A percentile compares a stretch with the other conserved stretches of the same genome.
Evolutionary conservation across 106 monocot genomes (phyloP).

Genomic region (Ottelia alismoides): DNA sequence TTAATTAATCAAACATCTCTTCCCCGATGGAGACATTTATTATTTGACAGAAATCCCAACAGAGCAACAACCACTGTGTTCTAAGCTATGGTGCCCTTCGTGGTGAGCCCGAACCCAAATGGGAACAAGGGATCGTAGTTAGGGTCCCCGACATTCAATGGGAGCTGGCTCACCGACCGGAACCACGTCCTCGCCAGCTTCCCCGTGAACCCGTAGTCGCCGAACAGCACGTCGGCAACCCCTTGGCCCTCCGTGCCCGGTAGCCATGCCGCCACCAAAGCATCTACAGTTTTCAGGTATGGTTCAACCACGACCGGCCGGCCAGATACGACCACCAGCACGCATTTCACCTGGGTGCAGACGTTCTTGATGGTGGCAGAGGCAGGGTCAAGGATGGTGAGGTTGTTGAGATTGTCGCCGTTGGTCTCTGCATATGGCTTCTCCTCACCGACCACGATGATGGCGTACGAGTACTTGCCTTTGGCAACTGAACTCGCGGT

Average conservation of each 20-base stretch:
- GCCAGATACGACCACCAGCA: conserved; percentile 12
- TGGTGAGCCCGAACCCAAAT: no score
- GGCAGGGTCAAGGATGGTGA: conserved; percentile 31
- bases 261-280: conserved; percentile 15
- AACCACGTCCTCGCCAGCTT: no score
- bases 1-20: no score
- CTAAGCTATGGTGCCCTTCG: no score
- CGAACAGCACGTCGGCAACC: conserved; percentile 8
- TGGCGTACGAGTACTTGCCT: conserved; percentile 29
- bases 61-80: no score
- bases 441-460: conserved; percentile 60
- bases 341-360: conserved; percentile 11
- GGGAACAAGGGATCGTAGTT: no score
- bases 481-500: conserved; percentile 8
- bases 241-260: conserved; percentile 14
- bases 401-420: conserved; percentile 37
- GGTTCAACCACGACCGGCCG: conserved; percentile 9
- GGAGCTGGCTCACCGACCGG: no score
- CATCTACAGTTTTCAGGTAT: conserved; percentile 1
- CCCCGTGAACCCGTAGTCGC: no score
- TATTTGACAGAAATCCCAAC: no score
- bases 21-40: no score
- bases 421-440: conserved; percentile 31
- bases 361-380: conserved; percentile 31
- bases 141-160: no score